Conservation (phyloP, 768 basidiomycete genomes). For the Coprinopsis marcescibilis region DNA sequence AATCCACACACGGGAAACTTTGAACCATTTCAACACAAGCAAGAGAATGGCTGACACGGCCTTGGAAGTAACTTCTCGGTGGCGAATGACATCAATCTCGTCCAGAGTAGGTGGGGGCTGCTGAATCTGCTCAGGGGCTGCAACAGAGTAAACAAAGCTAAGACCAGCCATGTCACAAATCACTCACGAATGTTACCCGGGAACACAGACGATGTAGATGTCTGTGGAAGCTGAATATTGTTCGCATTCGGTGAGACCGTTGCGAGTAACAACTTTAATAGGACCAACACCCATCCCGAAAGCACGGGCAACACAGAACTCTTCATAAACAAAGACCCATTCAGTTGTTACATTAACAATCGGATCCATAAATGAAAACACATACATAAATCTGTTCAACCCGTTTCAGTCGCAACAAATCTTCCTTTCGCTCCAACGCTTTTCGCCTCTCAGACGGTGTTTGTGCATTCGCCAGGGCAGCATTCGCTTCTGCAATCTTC, state of each 20-base stretch:
- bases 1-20: conserved; percentile 80
- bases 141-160: conserved; percentile 4
- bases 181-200: conserved; percentile 67
- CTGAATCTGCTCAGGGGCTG: conserved; percentile 59
- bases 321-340: conserved; percentile 32
- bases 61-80: conserved; percentile 96
- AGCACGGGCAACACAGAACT: conserved; percentile 77
- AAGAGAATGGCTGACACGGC: conserved; percentile 93
- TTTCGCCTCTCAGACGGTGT: conserved; percentile 50
- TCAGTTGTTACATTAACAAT: too few species aligned
- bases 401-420: conserved; percentile 80
- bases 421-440: conserved; percentile 65
- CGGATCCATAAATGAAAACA: too few species aligned
- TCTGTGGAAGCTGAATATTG: conserved; percentile 51
- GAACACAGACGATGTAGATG: conserved; percentile 64
- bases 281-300: conserved; percentile 86
- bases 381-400: conserved; percentile 93
- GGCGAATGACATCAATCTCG: conserved; percentile 88
- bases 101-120: conserved; percentile 73
- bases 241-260: conserved; percentile 82
- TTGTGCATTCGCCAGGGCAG: conserved; percentile 44
- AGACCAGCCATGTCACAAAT: conserved; percentile 22
- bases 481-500: conserved; percentile 66
- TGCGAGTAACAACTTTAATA: conserved; percentile 87
- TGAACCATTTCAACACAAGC: conserved; percentile 94